Conservation (phyloP, 768 basidiomycete genomes). For the Tephrocybe sp. region DNA sequence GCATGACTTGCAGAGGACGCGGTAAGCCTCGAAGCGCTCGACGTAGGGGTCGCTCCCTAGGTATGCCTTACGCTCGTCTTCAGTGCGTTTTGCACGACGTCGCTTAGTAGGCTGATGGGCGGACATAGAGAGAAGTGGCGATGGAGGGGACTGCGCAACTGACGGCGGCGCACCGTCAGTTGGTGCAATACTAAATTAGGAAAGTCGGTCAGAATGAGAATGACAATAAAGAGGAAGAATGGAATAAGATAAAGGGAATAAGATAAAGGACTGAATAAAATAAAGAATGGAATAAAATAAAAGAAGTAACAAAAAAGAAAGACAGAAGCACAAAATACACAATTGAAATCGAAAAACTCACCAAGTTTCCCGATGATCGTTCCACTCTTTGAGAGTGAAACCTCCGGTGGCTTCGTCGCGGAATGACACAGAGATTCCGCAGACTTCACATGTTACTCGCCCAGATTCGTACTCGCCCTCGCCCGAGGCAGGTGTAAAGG, state of each 20-base stretch:
- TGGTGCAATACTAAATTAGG: background rate
- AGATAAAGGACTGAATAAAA: no score
- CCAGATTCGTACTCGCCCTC: conserved; percentile 66
- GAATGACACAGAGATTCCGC: conserved; percentile 62
- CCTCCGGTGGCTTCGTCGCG: conserved; percentile 61
- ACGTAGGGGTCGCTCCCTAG: conserved; percentile 72
- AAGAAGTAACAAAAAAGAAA: background rate
- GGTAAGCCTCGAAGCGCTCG: conserved; percentile 78
- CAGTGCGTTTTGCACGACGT: conserved; percentile 73
- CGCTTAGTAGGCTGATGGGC: conserved; percentile 55
- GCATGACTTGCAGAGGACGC: conserved; percentile 76
- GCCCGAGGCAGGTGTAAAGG: conserved; percentile 12
- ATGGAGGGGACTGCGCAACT: background rate
- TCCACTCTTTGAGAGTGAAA: conserved; percentile 72
- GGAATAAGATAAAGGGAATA: no score
- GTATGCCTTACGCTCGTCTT: conserved; percentile 76
- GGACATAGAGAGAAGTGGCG: conserved; percentile 40
- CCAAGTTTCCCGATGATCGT: conserved; percentile 63
- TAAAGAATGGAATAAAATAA: no score
- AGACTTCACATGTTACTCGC: conserved; percentile 64
- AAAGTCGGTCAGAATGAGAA: background rate
- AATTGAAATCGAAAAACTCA: conserved; percentile 28
- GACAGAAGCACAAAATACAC: background rate
- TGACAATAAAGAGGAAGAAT: no score
- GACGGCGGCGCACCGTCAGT: conserved; percentile 6